Conservation (phyloP, 352 stramenopile species). For the Pilasporangium apinafurcum region DNA sequence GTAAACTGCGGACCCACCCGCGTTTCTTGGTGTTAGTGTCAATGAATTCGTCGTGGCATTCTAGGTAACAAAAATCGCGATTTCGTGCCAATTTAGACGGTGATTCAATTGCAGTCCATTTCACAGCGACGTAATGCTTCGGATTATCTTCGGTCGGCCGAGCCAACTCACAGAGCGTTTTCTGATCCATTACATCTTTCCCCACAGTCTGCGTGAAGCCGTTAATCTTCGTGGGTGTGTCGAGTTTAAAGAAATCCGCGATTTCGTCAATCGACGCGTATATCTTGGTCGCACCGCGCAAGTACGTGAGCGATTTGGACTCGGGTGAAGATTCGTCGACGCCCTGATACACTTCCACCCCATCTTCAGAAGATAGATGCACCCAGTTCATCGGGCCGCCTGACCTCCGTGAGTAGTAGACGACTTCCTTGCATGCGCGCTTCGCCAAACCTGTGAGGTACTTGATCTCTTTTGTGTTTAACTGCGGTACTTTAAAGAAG, state of each 20-base stretch:
- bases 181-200: slow-evolving; percentile 75
- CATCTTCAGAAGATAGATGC: slow-evolving; percentile 56
- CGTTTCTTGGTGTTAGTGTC: slow-evolving; percentile 58
- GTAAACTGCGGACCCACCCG: slow-evolving; percentile 71
- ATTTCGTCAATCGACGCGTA: slow-evolving; percentile 77
- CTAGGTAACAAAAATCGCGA: slow-evolving; percentile 81
- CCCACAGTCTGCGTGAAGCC: slow-evolving; percentile 67
- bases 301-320: slow-evolving; percentile 39
- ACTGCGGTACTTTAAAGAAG: slow-evolving; percentile 54
- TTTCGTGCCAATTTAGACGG: slow-evolving; percentile 67
- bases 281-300: slow-evolving; percentile 61
- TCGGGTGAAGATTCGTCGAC: slow-evolving; percentile 25
- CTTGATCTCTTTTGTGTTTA: slow-evolving; percentile 58
- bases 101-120: slow-evolving; percentile 78
- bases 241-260: slow-evolving; percentile 73
- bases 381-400: slow-evolving; percentile 79
- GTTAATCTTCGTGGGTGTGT: slow-evolving; percentile 61
- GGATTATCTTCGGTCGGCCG: slow-evolving; percentile 61
- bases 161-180: slow-evolving; percentile 65
- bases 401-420: slow-evolving; percentile 68
- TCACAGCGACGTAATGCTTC: slow-evolving; percentile 78
- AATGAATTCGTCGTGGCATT: slow-evolving; percentile 83
- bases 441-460: slow-evolving; percentile 69
- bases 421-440: slow-evolving; percentile 78
- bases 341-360: slow-evolving; percentile 72